phyloP scores from a whole-genome alignment of 2,329 filamentous ascomycete genomes.

The Sporothrix phasma region DNA sequence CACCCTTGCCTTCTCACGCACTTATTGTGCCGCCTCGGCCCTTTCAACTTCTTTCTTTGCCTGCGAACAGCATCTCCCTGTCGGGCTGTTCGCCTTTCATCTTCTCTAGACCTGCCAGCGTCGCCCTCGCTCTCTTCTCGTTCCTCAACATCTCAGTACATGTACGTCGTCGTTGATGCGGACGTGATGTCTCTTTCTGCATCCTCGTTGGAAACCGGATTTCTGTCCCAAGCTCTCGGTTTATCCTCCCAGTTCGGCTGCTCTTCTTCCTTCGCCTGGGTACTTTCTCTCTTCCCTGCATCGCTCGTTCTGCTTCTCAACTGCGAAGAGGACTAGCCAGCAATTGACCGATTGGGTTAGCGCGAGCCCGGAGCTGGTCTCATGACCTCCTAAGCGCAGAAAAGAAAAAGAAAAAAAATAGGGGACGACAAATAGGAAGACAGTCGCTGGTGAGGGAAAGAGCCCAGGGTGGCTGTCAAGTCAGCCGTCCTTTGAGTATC shows the following conservation, averaged over 20 bases:
- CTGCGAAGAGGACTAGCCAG: conserved; percentile 13
- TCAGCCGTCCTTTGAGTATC: not conserved
- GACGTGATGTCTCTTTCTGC: not conserved
- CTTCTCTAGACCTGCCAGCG: not conserved
- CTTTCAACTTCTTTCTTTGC: not conserved
- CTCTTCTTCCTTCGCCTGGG: not conserved
- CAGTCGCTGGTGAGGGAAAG: not conserved
- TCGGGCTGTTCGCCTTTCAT: not conserved
- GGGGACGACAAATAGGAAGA: not conserved
- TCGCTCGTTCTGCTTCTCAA: not conserved
- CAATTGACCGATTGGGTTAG: conserved; percentile 16
- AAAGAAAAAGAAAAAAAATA: not conserved
- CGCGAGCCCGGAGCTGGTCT: conserved; percentile 5
- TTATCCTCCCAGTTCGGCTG: not conserved
- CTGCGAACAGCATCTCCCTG: not conserved
- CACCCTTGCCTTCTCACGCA: not conserved
- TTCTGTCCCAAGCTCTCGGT: not conserved
- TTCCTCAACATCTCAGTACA: not conserved
- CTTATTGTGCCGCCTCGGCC: not conserved
- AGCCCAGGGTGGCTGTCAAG: not conserved
- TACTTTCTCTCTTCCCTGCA: not conserved
- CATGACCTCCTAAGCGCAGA: conserved; percentile 7
- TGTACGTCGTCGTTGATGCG: not conserved
- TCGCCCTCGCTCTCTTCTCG: not conserved
- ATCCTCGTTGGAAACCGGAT: not conserved